A percentile compares a stretch with the other conserved stretches of the same genome.
These are phyloP conservation scores for Amanita fuliginea DNA, from an alignment of 768 basidiomycete genomes.

Conservation along the genomic window DNA sequence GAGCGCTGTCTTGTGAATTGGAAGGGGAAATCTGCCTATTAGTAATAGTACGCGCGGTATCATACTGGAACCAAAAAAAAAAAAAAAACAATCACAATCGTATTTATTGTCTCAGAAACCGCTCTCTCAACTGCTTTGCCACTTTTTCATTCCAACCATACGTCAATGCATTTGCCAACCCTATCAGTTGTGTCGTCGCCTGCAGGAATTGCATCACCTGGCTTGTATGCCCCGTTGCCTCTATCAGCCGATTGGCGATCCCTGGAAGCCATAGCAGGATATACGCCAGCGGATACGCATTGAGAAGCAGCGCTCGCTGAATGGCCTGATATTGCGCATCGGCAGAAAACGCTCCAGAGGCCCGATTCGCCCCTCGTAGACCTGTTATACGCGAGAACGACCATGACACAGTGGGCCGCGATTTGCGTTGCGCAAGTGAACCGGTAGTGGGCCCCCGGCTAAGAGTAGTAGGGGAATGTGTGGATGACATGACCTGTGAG, in stretches of 20 bases:
- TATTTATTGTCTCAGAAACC: neutral
- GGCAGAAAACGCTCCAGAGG: neutral
- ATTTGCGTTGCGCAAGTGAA: neutral
- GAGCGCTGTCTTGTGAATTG: too few species aligned
- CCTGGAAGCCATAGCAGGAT: slow-evolving; percentile 11
- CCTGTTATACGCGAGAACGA: neutral
- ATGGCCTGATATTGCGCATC: neutral
- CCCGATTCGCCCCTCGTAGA: neutral
- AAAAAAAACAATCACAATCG: too few species aligned
- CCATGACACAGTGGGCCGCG: neutral
- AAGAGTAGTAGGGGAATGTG: neutral
- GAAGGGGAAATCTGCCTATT: too few species aligned
- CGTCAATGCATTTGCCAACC: slow-evolving; percentile 9
- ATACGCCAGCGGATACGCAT: slow-evolving; percentile 10
- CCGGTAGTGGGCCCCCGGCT: neutral
- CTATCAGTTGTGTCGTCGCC: slow-evolving; percentile 8
- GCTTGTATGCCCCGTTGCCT: slow-evolving; percentile 7
- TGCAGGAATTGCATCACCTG: slow-evolving; percentile 7
- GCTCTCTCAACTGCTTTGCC: slow-evolving; percentile 3
- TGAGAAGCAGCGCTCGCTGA: slow-evolving; percentile 7
- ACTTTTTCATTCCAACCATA: slow-evolving; percentile 10
- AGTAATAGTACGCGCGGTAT: too few species aligned
- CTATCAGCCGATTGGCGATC: slow-evolving; percentile 9
- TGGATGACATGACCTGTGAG: neutral
- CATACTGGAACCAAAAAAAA: too few species aligned